Evolutionary conservation across 495 filamentous ascomycete genomes (phyloP), one percentile per base, ranked within the genome.

Genomic region (Penicillium silybi): DNA sequence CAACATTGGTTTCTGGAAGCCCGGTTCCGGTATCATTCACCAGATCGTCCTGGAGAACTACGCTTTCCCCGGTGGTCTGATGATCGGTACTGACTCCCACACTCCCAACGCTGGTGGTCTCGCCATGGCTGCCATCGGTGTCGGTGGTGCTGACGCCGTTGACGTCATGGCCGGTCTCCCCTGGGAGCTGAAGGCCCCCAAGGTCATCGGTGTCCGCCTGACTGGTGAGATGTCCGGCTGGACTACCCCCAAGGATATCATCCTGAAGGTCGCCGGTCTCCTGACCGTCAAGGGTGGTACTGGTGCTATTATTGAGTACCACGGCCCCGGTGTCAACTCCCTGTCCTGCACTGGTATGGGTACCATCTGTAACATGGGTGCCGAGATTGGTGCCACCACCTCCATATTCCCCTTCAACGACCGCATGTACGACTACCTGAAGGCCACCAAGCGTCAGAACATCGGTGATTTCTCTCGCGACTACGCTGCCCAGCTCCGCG

Each of bases 401-500:
- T 95, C 91, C n/a, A 63, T 98, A 38, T 98, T 98, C 86, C 92
- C 93, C 57, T 98, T 96, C 85, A 96, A 95, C 74, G 90, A 97
- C 71, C 83, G 88, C 65, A 92, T 93, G 89, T 87, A 96, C 81
- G 86, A 96, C 67, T 98, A 97, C 77, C 82, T 98, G 44, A 79
- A 77, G 42, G 89, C 92, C 46, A 98, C 93, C 58, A 96, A 97
- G 84, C 89, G 93, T 66, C 76, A 79, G 63, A 79, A 85, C 9
- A 96, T 98, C 61, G 93, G 89, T 60, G 88, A 97, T 66, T 96
- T 91, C 67, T 82, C 93, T 49, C 85, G 89, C 46, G 67, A 74
- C 16, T 97, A 96, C 73, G 86, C 89, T 51, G 81, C 86, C 58
- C 89, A 96, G 65, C 87, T 98, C 59, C 82, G 80, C 51, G 88